Evolutionary conservation across 768 basidiomycete genomes (phyloP).

Genomic region (Psilocybe cyanescens): DNA sequence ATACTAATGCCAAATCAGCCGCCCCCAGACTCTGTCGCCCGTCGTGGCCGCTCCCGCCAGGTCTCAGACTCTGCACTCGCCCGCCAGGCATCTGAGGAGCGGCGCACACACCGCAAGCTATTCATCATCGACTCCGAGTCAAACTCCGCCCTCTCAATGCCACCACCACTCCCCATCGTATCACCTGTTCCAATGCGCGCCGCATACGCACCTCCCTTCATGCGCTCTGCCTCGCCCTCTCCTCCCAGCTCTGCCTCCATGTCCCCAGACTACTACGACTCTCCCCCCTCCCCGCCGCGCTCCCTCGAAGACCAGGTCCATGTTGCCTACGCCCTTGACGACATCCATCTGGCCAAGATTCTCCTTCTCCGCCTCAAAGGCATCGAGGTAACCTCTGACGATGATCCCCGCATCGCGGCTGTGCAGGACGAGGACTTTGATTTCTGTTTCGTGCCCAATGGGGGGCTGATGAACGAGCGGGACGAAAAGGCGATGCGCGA

Average conservation of each 20-base stretch:
- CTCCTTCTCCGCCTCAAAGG: slow-evolving; percentile 67
- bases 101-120: slow-evolving; percentile 1
- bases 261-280: slow-evolving; percentile 49
- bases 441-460: slow-evolving; percentile 47
- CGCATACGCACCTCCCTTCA: slow-evolving; percentile 23
- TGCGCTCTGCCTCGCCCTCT: slow-evolving; percentile 29
- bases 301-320: slow-evolving; percentile 69
- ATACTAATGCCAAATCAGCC: background rate
- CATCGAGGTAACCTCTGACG: slow-evolving; percentile 59
- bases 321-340: slow-evolving; percentile 66
- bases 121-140: slow-evolving; percentile 4
- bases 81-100: background rate
- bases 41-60: slow-evolving; percentile 13
- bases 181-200: slow-evolving; percentile 27
- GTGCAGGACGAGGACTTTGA: slow-evolving; percentile 60
- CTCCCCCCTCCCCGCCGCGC: slow-evolving; percentile 43
- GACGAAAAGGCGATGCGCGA: slow-evolving; percentile 41
- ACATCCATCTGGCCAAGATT: slow-evolving; percentile 68
- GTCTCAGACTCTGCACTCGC: slow-evolving; percentile 11
- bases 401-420: slow-evolving; percentile 65
- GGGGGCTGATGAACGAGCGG: slow-evolving; percentile 44
- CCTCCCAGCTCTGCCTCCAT: slow-evolving; percentile 33
- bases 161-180: slow-evolving; percentile 16
- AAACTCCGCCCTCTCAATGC: background rate
- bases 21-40: slow-evolving; percentile 13